Percentiles rank a stretch among this genome's conserved stretches.
Evolutionary conservation across 2,329 filamentous ascomycete species (phyloP).

Genomic region (Fusarium nodosum): DNA sequence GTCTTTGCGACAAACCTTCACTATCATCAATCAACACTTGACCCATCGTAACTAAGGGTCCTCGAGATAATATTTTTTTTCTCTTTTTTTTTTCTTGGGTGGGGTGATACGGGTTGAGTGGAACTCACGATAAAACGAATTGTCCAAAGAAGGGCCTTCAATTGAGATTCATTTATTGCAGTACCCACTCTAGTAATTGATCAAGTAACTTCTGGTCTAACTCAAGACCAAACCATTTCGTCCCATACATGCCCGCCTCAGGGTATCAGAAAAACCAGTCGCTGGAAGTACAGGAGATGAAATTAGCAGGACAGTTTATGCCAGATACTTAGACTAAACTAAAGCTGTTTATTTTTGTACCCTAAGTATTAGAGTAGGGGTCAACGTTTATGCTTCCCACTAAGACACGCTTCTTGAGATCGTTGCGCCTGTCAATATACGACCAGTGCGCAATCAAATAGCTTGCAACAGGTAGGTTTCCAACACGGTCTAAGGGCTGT

Average conservation of each 20-base stretch:
- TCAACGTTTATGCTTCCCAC: too few species aligned
- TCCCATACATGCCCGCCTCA: too few species aligned
- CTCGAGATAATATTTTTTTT: slow-evolving; percentile 2
- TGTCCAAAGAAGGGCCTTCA: slow-evolving; percentile 3
- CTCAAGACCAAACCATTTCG: background rate
- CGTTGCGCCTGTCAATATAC: too few species aligned
- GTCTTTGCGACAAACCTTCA: background rate
- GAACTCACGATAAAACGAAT: slow-evolving; percentile 11
- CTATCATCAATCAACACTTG: background rate
- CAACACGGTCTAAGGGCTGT: background rate
- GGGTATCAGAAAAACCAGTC: too few species aligned
- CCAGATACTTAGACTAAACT: background rate
- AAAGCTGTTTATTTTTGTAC: background rate
- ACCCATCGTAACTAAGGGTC: background rate
- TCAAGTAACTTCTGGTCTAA: background rate
- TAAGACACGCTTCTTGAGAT: background rate
- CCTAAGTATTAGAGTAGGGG: background rate
- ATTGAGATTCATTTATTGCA: background rate
- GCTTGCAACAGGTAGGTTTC: background rate
- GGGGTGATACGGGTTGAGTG: slow-evolving; percentile 15
- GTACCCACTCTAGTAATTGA: background rate
- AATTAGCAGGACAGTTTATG: background rate
- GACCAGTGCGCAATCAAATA: too few species aligned
- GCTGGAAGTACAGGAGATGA: background rate
- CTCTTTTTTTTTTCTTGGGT: slow-evolving; percentile 12